Base-by-base conservation (phyloP, 2,329 filamentous ascomycete species). In the Colletotrichum aenigma region DNA sequence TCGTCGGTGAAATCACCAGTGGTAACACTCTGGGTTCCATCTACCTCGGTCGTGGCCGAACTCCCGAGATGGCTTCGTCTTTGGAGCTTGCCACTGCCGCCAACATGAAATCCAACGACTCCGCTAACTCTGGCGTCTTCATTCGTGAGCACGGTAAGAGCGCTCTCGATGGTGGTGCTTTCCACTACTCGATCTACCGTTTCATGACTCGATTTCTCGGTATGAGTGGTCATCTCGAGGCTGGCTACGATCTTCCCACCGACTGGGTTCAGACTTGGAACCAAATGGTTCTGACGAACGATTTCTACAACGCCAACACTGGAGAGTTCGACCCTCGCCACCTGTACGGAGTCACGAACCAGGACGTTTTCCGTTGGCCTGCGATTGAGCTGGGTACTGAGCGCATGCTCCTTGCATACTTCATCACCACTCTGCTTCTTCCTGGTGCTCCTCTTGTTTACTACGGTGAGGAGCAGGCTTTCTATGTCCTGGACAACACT, bases 381-480 rank as follows among this genome's bases (percentile, higher is more conserved):
- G 87, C 90, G 12, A 84, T 93, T 28, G 84, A 85, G 48, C 87
- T 91, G 73, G 91, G 91, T 6, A 89, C 89, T 0, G 86, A 92
- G 78, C 87, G 89, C 60, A 89, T 91, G 80, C 83, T 93, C 8
- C 82, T 93, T 6, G 91, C 87, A 7, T 84, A 89, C 18, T 93
- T 91, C 78, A 86, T 93, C 60, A 90, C 89, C 2, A 91, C 90
- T 0, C 80, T 93, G 66, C 84, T 91, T 62, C 86, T 93, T 80
- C 91, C 91, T 2, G 91, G 91, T 18, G 91, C 93, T 34, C 90
- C 92, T 3, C 81, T 91, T 18, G 82, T 92, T 26, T 85, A 90
- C 18, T 94, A 91, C 89, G 92, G 92, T 21, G 92, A 94, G 80
- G 92, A 94, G 79, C 92, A 94, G 82, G 89, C 89, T 0, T 91